Conservation (phyloP, 441 rosid species). For the Euphorbia celastroides region DNA sequence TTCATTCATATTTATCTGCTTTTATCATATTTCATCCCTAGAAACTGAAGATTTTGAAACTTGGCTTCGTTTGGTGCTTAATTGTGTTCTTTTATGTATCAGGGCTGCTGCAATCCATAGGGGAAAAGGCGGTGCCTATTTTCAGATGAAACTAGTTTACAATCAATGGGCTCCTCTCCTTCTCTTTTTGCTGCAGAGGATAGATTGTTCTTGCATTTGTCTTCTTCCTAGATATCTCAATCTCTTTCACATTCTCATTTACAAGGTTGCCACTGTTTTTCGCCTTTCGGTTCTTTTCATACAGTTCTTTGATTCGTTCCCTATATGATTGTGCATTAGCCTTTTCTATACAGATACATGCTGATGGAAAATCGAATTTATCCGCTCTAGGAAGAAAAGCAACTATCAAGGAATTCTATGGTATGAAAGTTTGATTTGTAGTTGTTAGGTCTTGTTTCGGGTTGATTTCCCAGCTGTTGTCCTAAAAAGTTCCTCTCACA, state of each 20-base stretch:
- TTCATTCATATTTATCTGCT: neutral
- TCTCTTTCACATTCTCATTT: slow-evolving; percentile 42
- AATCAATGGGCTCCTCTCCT: slow-evolving; percentile 41
- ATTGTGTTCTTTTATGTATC: slow-evolving; percentile 8
- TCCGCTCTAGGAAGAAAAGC: slow-evolving; percentile 61
- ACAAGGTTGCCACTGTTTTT: slow-evolving; percentile 33
- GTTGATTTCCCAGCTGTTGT: no score
- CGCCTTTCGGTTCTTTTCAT: neutral
- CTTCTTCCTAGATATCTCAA: slow-evolving; percentile 36
- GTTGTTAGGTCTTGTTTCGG: no score
- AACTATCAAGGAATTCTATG: slow-evolving; percentile 67
- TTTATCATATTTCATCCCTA: neutral
- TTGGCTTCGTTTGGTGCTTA: neutral
- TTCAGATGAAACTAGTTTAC: slow-evolving; percentile 48
- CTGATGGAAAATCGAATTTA: slow-evolving; percentile 37
- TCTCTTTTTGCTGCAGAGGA: slow-evolving; percentile 45
- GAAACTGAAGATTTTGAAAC: neutral
- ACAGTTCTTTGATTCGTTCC: slow-evolving; percentile 1
- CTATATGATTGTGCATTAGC: slow-evolving; percentile 15
- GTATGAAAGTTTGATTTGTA: slow-evolving; percentile 31
- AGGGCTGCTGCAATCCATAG: slow-evolving; percentile 50
- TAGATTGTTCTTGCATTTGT: slow-evolving; percentile 47
- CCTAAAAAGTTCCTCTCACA: no score
- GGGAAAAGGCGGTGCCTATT: slow-evolving; percentile 29
- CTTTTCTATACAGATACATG: slow-evolving; percentile 34